These are phyloP conservation scores for Fusarium nematophilum DNA, from an alignment of 2,329 filamentous ascomycete species.

Conservation along the genomic window DNA sequence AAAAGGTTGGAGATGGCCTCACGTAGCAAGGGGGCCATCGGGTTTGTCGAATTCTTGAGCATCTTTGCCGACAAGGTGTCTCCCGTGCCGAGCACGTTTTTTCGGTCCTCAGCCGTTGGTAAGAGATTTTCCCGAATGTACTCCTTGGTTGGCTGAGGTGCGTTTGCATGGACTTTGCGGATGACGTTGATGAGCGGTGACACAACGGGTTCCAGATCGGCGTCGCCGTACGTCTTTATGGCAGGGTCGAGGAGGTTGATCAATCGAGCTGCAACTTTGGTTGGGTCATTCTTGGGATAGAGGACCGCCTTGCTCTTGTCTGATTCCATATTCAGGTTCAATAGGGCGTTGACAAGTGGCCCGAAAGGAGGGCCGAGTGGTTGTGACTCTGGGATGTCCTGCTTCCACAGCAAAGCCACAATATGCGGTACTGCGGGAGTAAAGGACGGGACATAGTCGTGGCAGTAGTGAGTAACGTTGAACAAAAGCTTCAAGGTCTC, in stretches of 20 bases:
- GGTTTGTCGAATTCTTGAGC: conserved; percentile 80
- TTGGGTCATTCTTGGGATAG: conserved; percentile 73
- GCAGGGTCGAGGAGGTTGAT: conserved; percentile 77
- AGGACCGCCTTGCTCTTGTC: conserved; percentile 66
- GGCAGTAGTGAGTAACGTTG: conserved; percentile 83
- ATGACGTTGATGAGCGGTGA: conserved; percentile 81
- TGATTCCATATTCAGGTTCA: conserved; percentile 78
- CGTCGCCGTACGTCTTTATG: conserved; percentile 70
- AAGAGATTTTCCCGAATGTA: conserved; percentile 76
- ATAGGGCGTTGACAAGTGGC: conserved; percentile 80
- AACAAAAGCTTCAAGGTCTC: conserved; percentile 91
- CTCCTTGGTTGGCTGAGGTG: conserved; percentile 69
- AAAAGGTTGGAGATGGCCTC: conserved; percentile 81
- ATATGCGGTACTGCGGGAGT: conserved; percentile 76
- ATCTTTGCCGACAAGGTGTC: conserved; percentile 80
- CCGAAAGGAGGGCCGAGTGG: conserved; percentile 80
- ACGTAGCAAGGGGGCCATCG: conserved; percentile 76
- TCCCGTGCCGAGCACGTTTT: conserved; percentile 80
- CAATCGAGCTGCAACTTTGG: conserved; percentile 71
- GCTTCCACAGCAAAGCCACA: conserved; percentile 73
- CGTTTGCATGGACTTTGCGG: conserved; percentile 75
- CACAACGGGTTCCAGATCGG: conserved; percentile 77
- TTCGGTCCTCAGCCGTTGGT: conserved; percentile 80
- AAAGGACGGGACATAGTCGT: conserved; percentile 71
- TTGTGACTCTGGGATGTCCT: conserved; percentile 66